A percentile compares a stretch with the other conserved stretches of the same genome.
phyloP scores from a whole-genome alignment of 768 basidiomycete genomes.

The Phlebiopsis flavidoalba region DNA sequence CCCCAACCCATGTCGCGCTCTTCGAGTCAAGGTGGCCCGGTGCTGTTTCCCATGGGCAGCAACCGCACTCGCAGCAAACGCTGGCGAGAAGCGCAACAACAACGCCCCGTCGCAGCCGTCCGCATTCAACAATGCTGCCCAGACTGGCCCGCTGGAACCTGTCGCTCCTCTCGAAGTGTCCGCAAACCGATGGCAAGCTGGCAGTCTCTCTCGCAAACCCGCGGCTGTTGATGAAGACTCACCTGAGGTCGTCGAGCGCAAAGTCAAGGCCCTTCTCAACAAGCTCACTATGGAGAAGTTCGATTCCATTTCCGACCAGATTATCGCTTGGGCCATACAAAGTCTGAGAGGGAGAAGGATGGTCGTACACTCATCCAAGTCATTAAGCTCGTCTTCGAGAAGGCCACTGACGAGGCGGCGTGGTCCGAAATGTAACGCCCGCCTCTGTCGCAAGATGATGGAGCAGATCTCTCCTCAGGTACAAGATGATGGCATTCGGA shows the following conservation, averaged over 20 bases:
- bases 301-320: conserved; percentile 91
- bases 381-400: conserved; percentile 93
- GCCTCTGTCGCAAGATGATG: conserved; percentile 93
- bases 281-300: conserved; percentile 96
- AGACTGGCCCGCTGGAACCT: conserved; percentile 44
- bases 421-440: conserved; percentile 99
- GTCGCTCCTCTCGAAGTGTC: conserved; percentile 72
- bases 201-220: conserved; percentile 36
- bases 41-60: conserved; percentile 39
- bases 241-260: conserved; percentile 84
- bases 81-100: conserved; percentile 68
- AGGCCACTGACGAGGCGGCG: conserved; percentile 91
- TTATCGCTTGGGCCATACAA: conserved; percentile 94
- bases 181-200: conserved; percentile 80
- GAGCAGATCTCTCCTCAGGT: conserved; percentile 86
- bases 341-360: conserved; percentile 85
- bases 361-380: conserved; percentile 93
- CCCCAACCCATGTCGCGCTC: conserved; percentile 57
- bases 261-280: conserved; percentile 89
- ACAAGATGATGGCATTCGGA: conserved; percentile 82
- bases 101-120: conserved; percentile 27
- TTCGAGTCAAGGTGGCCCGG: conserved; percentile 45
- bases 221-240: conserved; percentile 54
- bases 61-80: conserved; percentile 77
- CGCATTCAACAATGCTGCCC: conserved; percentile 7